phyloP scores from a whole-genome alignment of 768 basidiomycete genomes.

The Lactarius psammicola region DNA sequence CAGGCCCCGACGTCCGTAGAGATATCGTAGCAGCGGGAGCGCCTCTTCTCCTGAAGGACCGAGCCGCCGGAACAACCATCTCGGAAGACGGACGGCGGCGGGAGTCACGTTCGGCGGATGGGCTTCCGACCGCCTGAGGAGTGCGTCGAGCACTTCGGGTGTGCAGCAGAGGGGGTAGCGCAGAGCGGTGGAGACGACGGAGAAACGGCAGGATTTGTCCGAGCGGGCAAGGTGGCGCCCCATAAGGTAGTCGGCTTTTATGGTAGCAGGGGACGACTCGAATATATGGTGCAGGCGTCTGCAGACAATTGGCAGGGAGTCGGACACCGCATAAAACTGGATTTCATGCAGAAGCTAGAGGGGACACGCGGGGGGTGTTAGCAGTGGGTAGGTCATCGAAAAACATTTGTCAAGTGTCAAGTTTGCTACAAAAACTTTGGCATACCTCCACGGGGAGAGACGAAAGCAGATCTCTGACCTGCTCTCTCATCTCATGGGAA shows the following conservation, averaged over 20 bases:
- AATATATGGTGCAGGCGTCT: slow-evolving; percentile 54
- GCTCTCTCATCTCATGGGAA: background rate
- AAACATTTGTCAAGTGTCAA: background rate
- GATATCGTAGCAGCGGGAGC: slow-evolving; percentile 60
- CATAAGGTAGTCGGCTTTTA: slow-evolving; percentile 67
- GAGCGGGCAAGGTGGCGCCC: slow-evolving; percentile 31
- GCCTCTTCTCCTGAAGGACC: slow-evolving; percentile 55
- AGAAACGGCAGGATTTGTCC: background rate
- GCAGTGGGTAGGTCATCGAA: background rate
- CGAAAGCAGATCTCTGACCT: slow-evolving; percentile 2
- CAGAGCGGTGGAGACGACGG: slow-evolving; percentile 48
- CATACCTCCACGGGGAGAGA: slow-evolving; percentile 19
- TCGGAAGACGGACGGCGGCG: slow-evolving; percentile 47
- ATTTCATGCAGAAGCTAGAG: slow-evolving; percentile 74
- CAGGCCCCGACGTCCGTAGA: slow-evolving; percentile 46
- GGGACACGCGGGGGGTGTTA: background rate
- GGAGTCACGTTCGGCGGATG: slow-evolving; percentile 15
- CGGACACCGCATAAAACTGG: slow-evolving; percentile 66
- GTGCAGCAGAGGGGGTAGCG: slow-evolving; percentile 51
- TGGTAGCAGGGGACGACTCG: slow-evolving; percentile 51
- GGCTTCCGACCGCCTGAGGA: slow-evolving; percentile 37
- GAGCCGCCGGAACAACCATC: slow-evolving; percentile 50
- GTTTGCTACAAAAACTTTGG: background rate
- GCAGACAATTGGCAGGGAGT: slow-evolving; percentile 58
- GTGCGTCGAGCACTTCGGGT: slow-evolving; percentile 44